phyloP scores from a whole-genome alignment of 1,139 yeast genomes.

The Kodamaea arcana region DNA sequence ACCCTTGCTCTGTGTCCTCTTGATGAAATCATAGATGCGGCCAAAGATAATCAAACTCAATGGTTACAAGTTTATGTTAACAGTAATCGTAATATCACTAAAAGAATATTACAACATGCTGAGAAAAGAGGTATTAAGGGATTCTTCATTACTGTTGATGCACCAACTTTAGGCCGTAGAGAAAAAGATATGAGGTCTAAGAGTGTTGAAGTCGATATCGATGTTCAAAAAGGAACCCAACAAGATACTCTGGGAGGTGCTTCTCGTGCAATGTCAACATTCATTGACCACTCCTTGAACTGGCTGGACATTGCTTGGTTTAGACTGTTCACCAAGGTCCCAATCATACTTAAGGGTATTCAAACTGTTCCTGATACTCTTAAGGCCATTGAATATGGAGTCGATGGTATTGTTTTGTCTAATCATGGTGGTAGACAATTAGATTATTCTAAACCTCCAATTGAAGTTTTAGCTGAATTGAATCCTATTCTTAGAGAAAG shows the following conservation, averaged over 20 bases:
- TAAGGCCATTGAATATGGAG: slow-evolving; percentile 57
- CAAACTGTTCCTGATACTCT: slow-evolving; percentile 68
- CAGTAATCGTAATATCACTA: slow-evolving; percentile 56
- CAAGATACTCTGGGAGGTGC: slow-evolving; percentile 65
- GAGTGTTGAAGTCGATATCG: slow-evolving; percentile 47
- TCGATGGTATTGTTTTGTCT: slow-evolving; percentile 61
- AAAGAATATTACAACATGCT: slow-evolving; percentile 61
- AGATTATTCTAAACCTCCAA: slow-evolving; percentile 63
- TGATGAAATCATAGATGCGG: slow-evolving; percentile 61
- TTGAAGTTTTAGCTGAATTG: slow-evolving; percentile 64
- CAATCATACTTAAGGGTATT: slow-evolving; percentile 66
- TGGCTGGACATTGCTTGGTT: slow-evolving; percentile 62
- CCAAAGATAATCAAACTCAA: slow-evolving; percentile 55
- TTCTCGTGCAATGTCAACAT: slow-evolving; percentile 71
- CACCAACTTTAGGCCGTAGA: slow-evolving; percentile 91
- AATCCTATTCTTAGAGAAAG: slow-evolving; percentile 51
- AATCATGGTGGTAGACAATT: slow-evolving; percentile 77
- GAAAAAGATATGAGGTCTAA: slow-evolving; percentile 60
- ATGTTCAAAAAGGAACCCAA: slow-evolving; percentile 36
- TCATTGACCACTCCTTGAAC: slow-evolving; percentile 71
- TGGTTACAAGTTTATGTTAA: slow-evolving; percentile 93
- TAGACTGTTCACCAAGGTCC: slow-evolving; percentile 53
- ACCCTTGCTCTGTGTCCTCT: slow-evolving; percentile 76
- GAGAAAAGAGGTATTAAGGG: slow-evolving; percentile 76
- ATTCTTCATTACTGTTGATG: slow-evolving; percentile 85